These are phyloP conservation scores for Talaromyces ruber DNA, from an alignment of 495 filamentous ascomycete species.

Conservation along the genomic window DNA sequence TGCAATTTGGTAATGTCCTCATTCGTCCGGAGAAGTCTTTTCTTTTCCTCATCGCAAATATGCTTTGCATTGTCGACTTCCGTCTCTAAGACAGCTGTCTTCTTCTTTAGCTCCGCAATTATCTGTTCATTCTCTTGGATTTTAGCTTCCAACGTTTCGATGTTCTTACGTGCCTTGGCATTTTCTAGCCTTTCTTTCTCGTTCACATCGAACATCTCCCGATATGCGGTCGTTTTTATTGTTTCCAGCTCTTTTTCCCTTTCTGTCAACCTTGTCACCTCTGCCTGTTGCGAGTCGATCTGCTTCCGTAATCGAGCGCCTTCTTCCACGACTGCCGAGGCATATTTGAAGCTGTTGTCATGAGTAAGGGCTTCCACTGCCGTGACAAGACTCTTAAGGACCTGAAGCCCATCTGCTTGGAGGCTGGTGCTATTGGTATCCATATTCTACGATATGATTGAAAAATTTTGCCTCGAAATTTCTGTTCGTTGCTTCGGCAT, in stretches of 20 bases:
- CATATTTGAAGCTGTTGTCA: neutral
- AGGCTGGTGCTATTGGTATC: neutral
- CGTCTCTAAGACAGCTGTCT: neutral
- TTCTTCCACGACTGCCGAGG: neutral
- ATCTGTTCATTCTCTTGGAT: constrained; percentile 6
- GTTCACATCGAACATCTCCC: constrained; percentile 7
- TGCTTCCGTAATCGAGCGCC: neutral
- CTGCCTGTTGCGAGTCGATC: constrained; percentile 7
- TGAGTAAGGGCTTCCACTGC: neutral
- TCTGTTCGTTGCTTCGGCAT: neutral
- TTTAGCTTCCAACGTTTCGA: constrained; percentile 7
- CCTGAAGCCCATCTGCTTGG: neutral
- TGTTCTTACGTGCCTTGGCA: constrained; percentile 4
- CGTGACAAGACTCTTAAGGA: neutral
- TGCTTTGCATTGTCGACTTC: constrained; percentile 6
- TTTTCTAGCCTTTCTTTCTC: constrained; percentile 9
- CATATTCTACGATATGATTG: neutral
- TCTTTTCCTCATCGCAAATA: constrained; percentile 2
- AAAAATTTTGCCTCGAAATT: neutral
- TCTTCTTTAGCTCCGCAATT: constrained; percentile 6
- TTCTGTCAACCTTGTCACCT: constrained; percentile 8
- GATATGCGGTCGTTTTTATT: constrained; percentile 7
- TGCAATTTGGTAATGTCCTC: constrained; percentile 8
- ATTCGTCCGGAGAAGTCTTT: constrained; percentile 6
- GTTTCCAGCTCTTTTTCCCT: constrained; percentile 7